These are phyloP conservation scores for Daedaleopsis sinensis DNA, from an alignment of 768 basidiomycete genomes.

Conservation along the genomic window DNA sequence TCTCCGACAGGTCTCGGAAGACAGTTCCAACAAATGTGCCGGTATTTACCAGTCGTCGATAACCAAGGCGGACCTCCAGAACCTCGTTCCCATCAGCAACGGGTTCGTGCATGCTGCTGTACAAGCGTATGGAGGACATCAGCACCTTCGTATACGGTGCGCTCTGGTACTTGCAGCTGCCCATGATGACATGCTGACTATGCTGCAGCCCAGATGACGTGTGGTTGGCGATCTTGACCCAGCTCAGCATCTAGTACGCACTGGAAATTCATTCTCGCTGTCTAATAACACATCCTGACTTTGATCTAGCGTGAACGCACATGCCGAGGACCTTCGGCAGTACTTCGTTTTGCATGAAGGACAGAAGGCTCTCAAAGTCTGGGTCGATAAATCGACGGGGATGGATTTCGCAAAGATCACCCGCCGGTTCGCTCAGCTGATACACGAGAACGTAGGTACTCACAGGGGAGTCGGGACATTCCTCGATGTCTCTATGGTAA, in stretches of 20 bases:
- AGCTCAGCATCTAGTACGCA: slow-evolving; percentile 36
- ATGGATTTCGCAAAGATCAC: slow-evolving; percentile 26
- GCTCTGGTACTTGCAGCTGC: background rate
- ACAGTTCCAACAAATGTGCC: background rate
- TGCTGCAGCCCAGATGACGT: slow-evolving; percentile 49
- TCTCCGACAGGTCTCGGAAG: background rate
- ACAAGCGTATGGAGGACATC: slow-evolving; percentile 6
- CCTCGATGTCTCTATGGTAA: too few species aligned
- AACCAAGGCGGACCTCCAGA: background rate
- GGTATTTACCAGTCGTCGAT: background rate
- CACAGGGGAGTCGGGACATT: too few species aligned
- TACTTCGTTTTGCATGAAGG: slow-evolving; percentile 40
- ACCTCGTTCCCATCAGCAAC: background rate
- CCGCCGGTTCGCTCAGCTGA: slow-evolving; percentile 27
- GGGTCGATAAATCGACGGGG: background rate
- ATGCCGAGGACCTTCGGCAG: slow-evolving; percentile 36
- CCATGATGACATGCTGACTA: too few species aligned
- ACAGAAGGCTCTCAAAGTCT: slow-evolving; percentile 34
- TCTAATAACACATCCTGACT: background rate
- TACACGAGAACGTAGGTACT: slow-evolving; percentile 26
- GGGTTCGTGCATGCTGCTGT: slow-evolving; percentile 1
- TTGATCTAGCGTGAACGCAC: slow-evolving; percentile 24
- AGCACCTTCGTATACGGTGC: slow-evolving; percentile 8
- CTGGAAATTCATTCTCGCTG: background rate
- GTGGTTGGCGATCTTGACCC: slow-evolving; percentile 47